These are phyloP conservation scores for Psilocybe cyanescens DNA, from an alignment of 768 basidiomycete species.

Conservation along the genomic window DNA sequence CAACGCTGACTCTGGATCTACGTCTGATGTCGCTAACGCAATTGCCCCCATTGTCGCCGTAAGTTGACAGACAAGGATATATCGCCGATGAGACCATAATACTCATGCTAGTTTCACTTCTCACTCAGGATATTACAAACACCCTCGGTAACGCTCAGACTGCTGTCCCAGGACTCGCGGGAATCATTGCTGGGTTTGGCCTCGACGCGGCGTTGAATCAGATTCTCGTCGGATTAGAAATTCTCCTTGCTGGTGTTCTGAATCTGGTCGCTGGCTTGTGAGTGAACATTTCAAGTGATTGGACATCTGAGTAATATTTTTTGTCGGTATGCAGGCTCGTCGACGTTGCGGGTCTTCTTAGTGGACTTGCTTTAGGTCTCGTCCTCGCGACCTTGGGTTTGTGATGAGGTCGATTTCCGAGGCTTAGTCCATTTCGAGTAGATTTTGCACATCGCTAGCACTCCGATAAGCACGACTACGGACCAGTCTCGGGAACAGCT, in stretches of 20 bases:
- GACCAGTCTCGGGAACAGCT: too few relatives aligned
- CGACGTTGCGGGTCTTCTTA: not conserved
- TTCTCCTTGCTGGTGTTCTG: not conserved
- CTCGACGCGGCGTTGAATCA: not conserved
- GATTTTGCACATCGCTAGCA: too few relatives aligned
- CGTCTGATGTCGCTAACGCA: constrained; percentile 4
- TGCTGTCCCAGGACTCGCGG: not conserved
- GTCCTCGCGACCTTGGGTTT: not conserved
- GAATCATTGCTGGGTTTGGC: not conserved
- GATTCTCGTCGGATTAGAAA: constrained; percentile 1
- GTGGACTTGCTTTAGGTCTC: not conserved
- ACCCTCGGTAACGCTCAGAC: not conserved
- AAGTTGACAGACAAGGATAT: not conserved
- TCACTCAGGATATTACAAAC: not conserved
- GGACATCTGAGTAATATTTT: not conserved
- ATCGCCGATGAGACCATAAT: too few relatives aligned
- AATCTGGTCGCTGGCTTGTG: not conserved
- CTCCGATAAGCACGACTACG: too few relatives aligned
- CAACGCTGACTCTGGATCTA: not conserved
- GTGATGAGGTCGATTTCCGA: not conserved
- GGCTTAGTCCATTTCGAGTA: too few relatives aligned
- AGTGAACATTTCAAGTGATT: not conserved
- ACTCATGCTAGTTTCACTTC: too few relatives aligned
- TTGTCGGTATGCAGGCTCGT: not conserved
- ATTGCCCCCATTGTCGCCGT: constrained; percentile 7